A percentile compares a stretch with the other conserved stretches of the same genome.
Conservation (phyloP, 2,329 filamentous ascomycete species). For the Fusarium coffeatum region DNA sequence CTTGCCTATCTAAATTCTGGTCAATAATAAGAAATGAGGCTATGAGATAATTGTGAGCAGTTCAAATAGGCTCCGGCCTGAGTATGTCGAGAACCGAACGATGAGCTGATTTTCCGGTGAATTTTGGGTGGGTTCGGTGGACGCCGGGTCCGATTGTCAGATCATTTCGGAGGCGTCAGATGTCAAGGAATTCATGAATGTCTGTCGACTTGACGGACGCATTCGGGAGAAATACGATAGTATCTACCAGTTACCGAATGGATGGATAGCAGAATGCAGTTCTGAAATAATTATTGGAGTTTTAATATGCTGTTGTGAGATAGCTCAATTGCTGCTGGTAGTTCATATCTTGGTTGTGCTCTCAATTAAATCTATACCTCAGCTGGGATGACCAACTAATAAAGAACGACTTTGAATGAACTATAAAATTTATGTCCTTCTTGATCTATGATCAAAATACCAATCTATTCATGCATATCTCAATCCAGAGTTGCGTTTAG, state of each 20-base stretch:
- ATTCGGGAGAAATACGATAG: background rate
- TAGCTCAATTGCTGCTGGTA: no score
- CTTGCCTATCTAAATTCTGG: background rate
- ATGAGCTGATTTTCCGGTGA: conserved; percentile 31
- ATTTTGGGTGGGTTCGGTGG: conserved; percentile 27
- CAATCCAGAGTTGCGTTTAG: background rate
- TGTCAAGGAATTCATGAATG: background rate
- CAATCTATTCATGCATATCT: background rate
- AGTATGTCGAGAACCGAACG: conserved; percentile 5
- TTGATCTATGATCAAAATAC: rapidly evolving
- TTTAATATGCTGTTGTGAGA: no score
- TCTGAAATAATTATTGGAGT: no score
- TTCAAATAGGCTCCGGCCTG: background rate
- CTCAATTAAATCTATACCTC: no score
- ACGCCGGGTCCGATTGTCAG: conserved; percentile 33
- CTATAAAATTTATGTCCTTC: no score
- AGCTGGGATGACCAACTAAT: no score
- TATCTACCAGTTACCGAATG: no score
- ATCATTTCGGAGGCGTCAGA: conserved; percentile 8
- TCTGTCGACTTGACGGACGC: background rate
- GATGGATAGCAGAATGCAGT: no score
- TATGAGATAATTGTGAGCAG: conserved; percentile 1
- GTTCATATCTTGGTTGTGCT: no score
- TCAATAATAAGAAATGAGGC: background rate
- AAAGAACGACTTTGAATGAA: background rate